phyloP scores from a whole-genome alignment of 371 early-diverging fungal genomes.

The Lichtheimia corymbifera region DNA sequence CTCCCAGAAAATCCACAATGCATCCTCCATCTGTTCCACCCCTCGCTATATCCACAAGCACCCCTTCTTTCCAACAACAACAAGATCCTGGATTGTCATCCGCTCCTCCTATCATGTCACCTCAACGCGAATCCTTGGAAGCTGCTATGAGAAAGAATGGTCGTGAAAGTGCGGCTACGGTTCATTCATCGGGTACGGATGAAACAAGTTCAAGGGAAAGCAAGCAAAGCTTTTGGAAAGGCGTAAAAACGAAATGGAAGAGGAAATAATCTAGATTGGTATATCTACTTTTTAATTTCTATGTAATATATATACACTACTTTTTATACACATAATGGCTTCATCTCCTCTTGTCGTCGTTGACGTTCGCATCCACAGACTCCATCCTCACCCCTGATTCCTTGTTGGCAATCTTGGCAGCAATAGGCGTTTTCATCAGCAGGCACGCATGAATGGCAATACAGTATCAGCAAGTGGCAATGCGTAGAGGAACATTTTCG shows the following conservation, averaged over 20 bases:
- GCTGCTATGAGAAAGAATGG: conserved; percentile 2
- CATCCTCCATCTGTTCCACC: conserved; percentile 11
- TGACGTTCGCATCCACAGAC: conserved; percentile 39
- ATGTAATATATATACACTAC: background rate
- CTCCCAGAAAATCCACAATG: background rate
- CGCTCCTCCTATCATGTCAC: conserved; percentile 3
- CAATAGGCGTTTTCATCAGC: conserved; percentile 19
- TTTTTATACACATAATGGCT: conserved; percentile 11
- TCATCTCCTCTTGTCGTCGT: conserved; percentile 31
- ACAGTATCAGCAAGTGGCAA: conserved; percentile 43
- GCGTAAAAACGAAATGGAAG: conserved; percentile 31
- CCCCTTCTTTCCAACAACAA: conserved; percentile 7
- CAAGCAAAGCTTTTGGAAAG: conserved; percentile 25
- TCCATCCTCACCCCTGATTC: conserved; percentile 18
- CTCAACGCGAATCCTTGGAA: conserved; percentile 6
- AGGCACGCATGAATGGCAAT: conserved; percentile 28
- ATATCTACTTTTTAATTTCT: background rate
- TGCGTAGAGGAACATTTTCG: conserved; percentile 32
- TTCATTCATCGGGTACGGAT: background rate
- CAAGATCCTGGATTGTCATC: background rate
- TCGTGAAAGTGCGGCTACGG: background rate
- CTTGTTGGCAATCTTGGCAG: conserved; percentile 30
- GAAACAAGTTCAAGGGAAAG: background rate
- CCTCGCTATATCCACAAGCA: conserved; percentile 6
- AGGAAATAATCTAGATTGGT: conserved; percentile 5